Conservation (phyloP, 768 basidiomycete genomes). For the Podaxis pistillaris region DNA sequence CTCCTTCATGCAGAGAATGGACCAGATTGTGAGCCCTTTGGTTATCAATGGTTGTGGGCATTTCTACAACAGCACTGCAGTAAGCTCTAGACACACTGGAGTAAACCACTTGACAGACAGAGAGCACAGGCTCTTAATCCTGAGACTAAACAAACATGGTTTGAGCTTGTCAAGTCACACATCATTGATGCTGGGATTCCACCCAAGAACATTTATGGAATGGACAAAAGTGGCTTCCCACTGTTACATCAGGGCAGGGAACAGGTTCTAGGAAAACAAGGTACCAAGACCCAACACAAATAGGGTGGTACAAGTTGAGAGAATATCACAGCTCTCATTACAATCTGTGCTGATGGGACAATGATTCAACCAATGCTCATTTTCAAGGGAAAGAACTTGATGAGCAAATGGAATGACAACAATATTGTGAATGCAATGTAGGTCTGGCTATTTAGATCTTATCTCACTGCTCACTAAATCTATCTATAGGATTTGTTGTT, state of each 20-base stretch:
- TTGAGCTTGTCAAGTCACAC: constrained; percentile 27
- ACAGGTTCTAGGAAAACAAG: constrained; percentile 26
- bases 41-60: too few species aligned
- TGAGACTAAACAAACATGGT: constrained; percentile 28
- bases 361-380: constrained; percentile 31
- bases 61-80: too few species aligned
- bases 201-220: constrained; percentile 29
- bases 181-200: constrained; percentile 20
- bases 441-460: constrained; percentile 7
- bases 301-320: constrained; percentile 28
- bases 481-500: too few species aligned
- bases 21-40: too few species aligned
- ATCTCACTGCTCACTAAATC: too few species aligned
- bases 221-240: constrained; percentile 36
- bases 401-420: constrained; percentile 29
- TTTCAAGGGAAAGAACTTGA: constrained; percentile 35
- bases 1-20: too few species aligned
- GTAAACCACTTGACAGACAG: constrained; percentile 28
- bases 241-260: constrained; percentile 24
- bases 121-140: constrained; percentile 28
- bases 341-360: constrained; percentile 40
- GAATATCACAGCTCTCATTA: constrained; percentile 34
- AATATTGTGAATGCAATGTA: constrained; percentile 35
- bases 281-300: constrained; percentile 30
- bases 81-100: constrained; percentile 31